Evolutionary conservation across 192 early-diverging fungal genomes (phyloP).

Genomic region (Chytriomyces confervae): DNA sequence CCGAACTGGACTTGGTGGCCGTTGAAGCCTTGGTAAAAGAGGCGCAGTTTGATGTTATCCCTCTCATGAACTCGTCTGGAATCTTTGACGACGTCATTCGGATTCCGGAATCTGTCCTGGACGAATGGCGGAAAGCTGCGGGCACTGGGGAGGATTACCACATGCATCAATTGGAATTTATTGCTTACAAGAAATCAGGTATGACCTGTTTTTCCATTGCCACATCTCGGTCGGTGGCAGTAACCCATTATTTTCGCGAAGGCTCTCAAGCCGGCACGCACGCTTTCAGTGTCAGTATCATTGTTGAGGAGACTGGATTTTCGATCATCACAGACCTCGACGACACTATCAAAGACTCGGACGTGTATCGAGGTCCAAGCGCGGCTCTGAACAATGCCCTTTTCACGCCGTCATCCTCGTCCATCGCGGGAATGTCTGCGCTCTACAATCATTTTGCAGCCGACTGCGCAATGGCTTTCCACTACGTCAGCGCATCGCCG

Average conservation of each 20-base stretch:
- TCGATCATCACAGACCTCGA: slow-evolving; percentile 83
- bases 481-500: slow-evolving; percentile 88
- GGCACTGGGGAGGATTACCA: slow-evolving; percentile 14
- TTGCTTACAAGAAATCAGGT: slow-evolving; percentile 37
- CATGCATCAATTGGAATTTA: slow-evolving; percentile 37
- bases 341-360: slow-evolving; percentile 90
- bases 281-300: slow-evolving; percentile 56
- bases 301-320: slow-evolving; percentile 72
- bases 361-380: slow-evolving; percentile 69
- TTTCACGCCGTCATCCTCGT: slow-evolving; percentile 66
- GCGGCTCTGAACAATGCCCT: slow-evolving; percentile 69
- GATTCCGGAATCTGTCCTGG: slow-evolving; percentile 35
- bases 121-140: slow-evolving; percentile 47
- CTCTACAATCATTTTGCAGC: slow-evolving; percentile 65
- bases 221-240: background rate
- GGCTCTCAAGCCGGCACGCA: slow-evolving; percentile 37
- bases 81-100: slow-evolving; percentile 48
- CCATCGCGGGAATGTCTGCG: slow-evolving; percentile 77
- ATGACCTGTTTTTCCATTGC: background rate
- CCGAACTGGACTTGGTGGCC: slow-evolving; percentile 27
- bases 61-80: slow-evolving; percentile 25
- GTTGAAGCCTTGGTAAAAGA: background rate
- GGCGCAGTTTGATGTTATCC: slow-evolving; percentile 11
- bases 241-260: background rate
- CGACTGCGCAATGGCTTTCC: slow-evolving; percentile 69